Evolutionary conservation across 2,329 filamentous ascomycete genomes (phyloP), one percentile per base, ranked within the genome.

Genomic region (Trichoderma sp.): DNA sequence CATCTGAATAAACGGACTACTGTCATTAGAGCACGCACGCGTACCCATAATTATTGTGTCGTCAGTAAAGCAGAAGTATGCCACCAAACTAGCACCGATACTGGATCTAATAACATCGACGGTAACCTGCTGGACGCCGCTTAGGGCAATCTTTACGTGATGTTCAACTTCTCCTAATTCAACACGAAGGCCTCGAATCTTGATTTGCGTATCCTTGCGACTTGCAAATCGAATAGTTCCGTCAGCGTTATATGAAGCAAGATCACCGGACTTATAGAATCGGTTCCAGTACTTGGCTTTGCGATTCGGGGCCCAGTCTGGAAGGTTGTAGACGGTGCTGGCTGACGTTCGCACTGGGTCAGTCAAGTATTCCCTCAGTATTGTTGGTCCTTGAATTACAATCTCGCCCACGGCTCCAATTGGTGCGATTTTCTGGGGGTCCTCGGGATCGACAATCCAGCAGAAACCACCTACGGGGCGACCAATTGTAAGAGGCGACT

Each of bases 161-260:
- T 69, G 65, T 15, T 70, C 69, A 48, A 70, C 64, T 53, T 70
- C 69, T 2, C 69, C 67, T 9, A 67, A n/a, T 34, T 67, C 64
- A n/a, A 67, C 64, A n/a, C 64, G 53, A 15, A 67, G 64, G 5
- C 64, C 64, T 27, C 64, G 56, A 5, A 67, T 67, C 42, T 67
- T 67, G 17, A 67, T 59, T 25, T 67, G 64, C 6, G 64, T 67
- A 7, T 67, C 64, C 17, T 67, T 67, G 6, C 64, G 60, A 12
- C 57, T 67, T 0, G 60, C n/a, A 25, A 69, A 64, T 35, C 69
- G 57, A 34, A 68, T 68, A 0, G 67, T 65, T 15, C 67, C 61
- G 27, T 68, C 35, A 3, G 67, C 50, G 22, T 68, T 68, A 8
- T 68, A 68, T 7, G 17, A 66, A n/a, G 39, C 57, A 27, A 68